Evolutionary conservation across 192 early-diverging fungal species (phyloP).

Genomic region (Rhizoclosmatium sp.): DNA sequence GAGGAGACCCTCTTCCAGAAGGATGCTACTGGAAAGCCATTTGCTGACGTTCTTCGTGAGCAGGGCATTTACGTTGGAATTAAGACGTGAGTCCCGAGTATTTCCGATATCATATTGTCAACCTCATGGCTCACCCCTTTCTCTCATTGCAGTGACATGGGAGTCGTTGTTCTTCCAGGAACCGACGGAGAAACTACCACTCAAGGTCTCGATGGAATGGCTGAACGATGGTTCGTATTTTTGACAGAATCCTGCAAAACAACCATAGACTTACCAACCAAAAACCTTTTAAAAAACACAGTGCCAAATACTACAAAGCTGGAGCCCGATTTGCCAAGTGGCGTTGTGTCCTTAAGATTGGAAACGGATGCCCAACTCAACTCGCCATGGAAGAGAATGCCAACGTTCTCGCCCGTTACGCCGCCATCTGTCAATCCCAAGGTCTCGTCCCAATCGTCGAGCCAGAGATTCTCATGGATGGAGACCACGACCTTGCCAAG

Average conservation of each 20-base stretch:
- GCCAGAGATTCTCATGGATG: slow-evolving; percentile 59
- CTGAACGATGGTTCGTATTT: slow-evolving; percentile 32
- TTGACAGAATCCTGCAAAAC: not conserved
- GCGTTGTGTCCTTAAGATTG: slow-evolving; percentile 55
- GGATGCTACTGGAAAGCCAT: slow-evolving; percentile 47
- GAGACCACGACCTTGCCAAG: slow-evolving; percentile 51
- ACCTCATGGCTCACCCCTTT: not conserved
- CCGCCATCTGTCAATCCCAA: slow-evolving; percentile 51
- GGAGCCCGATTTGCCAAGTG: slow-evolving; percentile 59
- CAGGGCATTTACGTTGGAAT: slow-evolving; percentile 51
- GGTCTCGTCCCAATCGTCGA: slow-evolving; percentile 58
- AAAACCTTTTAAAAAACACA: not conserved
- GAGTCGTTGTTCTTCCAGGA: slow-evolving; percentile 50
- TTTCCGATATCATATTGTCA: not conserved
- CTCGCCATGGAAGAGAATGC: slow-evolving; percentile 52
- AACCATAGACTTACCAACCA: not conserved
- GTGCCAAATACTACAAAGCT: slow-evolving; percentile 51
- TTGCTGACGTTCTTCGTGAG: slow-evolving; percentile 48
- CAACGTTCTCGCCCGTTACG: slow-evolving; percentile 56
- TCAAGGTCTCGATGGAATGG: slow-evolving; percentile 52
- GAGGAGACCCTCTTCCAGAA: slow-evolving; percentile 58
- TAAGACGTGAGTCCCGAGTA: slow-evolving; percentile 33
- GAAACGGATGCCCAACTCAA: slow-evolving; percentile 37
- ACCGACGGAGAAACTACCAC: slow-evolving; percentile 56
- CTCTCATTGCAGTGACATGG: slow-evolving; percentile 8